Conservation (phyloP, 2,329 filamentous ascomycete species). For the Pseudopithomyces chartarum region DNA sequence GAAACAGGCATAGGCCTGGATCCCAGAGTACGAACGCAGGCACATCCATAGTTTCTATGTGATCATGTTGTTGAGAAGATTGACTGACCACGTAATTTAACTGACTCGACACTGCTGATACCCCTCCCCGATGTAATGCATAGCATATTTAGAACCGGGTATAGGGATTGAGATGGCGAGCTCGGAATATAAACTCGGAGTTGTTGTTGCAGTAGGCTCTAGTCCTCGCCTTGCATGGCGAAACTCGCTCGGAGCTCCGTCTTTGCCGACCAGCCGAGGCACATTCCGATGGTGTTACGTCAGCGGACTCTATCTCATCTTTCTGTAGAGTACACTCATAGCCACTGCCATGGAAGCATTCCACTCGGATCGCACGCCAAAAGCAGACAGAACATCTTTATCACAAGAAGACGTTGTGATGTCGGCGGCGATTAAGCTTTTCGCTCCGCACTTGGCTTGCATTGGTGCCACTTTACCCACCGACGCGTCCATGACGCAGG, state of each 20-base stretch:
- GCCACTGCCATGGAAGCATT: not conserved
- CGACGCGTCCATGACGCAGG: not conserved
- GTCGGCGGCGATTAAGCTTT: slow-evolving; percentile 1
- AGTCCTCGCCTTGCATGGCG: not conserved
- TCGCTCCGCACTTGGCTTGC: slow-evolving; percentile 6
- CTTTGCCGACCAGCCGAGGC: not conserved
- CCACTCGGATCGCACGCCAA: not conserved
- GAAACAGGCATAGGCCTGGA: too few relatives aligned
- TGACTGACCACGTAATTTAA: too few relatives aligned
- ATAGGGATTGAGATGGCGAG: not conserved
- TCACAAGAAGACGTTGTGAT: not conserved
- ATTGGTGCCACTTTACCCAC: not conserved
- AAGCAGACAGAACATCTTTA: not conserved
- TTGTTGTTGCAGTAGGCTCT: not conserved
- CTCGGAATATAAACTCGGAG: slow-evolving; percentile 3
- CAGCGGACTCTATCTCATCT: not conserved
- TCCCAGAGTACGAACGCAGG: too few relatives aligned
- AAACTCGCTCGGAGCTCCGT: not conserved
- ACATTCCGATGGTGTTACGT: not conserved
- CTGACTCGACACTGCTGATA: too few relatives aligned
- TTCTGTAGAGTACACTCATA: not conserved
- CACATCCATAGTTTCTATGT: too few relatives aligned
- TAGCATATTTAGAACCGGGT: not conserved
- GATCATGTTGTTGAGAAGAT: too few relatives aligned
- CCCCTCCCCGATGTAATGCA: too few relatives aligned